A percentile compares a stretch with the other conserved stretches of the same genome.
phyloP scores from a whole-genome alignment of 352 stramenopile species.

The Phytophthora brassicae region DNA sequence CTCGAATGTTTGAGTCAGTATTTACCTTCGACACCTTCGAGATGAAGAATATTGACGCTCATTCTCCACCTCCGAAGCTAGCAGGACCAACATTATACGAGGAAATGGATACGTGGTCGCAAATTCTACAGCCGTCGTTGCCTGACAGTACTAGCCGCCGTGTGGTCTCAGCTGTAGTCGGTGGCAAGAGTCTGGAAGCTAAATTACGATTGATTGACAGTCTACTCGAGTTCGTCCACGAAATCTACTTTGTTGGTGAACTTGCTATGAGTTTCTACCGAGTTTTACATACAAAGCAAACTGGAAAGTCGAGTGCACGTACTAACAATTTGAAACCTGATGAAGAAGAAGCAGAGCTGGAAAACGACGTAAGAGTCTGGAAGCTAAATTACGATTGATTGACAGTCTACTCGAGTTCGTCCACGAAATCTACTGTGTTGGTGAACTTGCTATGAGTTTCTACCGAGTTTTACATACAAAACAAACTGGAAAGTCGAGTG shows the following conservation, averaged over 20 bases:
- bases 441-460: constrained; percentile 58
- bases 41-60: background rate
- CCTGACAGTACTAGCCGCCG: background rate
- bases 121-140: constrained; percentile 29
- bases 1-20: constrained; percentile 10
- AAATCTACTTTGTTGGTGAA: constrained; percentile 72
- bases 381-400: constrained; percentile 64
- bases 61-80: constrained; percentile 6
- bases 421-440: constrained; percentile 64
- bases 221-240: constrained; percentile 52
- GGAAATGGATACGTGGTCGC: constrained; percentile 34
- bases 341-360: too few relatives aligned
- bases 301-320: background rate
- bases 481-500: background rate
- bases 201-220: constrained; percentile 74
- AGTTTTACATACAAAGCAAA: constrained; percentile 38
- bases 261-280: constrained; percentile 59
- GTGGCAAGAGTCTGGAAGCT: constrained; percentile 45
- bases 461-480: constrained; percentile 50
- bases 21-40: constrained; percentile 13
- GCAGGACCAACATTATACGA: constrained; percentile 28
- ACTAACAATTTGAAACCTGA: background rate
- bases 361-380: constrained; percentile 44
- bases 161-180: constrained; percentile 47
- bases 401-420: constrained; percentile 63